phyloP scores from a whole-genome alignment of 768 basidiomycete genomes.

The Boletus edulis region DNA sequence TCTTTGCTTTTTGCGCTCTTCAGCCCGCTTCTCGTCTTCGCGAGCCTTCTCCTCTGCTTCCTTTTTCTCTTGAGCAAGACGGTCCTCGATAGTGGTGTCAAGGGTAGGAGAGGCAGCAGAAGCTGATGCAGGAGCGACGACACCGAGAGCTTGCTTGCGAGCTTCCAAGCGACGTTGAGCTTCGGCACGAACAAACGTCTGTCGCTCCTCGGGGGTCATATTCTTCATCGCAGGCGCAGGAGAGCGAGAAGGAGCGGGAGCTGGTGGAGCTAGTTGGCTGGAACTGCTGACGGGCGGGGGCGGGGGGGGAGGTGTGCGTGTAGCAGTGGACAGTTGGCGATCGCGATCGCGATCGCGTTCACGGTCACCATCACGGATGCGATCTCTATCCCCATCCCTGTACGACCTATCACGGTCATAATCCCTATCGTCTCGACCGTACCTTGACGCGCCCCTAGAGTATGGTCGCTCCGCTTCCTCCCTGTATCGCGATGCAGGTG shows the following conservation, averaged over 20 bases:
- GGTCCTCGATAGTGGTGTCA: slow-evolving; percentile 81
- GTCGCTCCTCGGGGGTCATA: slow-evolving; percentile 84
- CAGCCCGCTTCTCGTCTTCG: slow-evolving; percentile 76
- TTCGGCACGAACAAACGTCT: slow-evolving; percentile 73
- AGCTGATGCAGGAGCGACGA: slow-evolving; percentile 43
- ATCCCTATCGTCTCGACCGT: slow-evolving; percentile 39
- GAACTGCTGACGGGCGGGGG: slow-evolving; percentile 39
- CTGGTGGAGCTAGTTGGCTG: slow-evolving; percentile 38
- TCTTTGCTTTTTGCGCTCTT: slow-evolving; percentile 72
- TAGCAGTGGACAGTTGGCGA: slow-evolving; percentile 33
- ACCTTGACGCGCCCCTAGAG: slow-evolving; percentile 41
- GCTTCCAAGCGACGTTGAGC: slow-evolving; percentile 81
- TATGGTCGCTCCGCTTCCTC: slow-evolving; percentile 55
- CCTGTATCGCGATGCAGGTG: slow-evolving; percentile 30
- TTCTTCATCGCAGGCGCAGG: slow-evolving; percentile 61
- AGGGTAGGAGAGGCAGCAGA: slow-evolving; percentile 46
- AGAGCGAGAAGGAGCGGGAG: slow-evolving; percentile 52
- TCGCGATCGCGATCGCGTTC: slow-evolving; percentile 42
- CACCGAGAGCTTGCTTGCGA: slow-evolving; percentile 82
- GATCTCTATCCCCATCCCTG: slow-evolving; percentile 31
- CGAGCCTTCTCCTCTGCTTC: slow-evolving; percentile 87
- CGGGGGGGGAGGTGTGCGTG: slow-evolving; percentile 48
- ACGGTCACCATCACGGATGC: slow-evolving; percentile 23
- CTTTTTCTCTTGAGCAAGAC: slow-evolving; percentile 80
- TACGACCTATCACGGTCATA: slow-evolving; percentile 29